Evolutionary conservation across 768 basidiomycete genomes (phyloP), one percentile per base, ranked within the genome.

Genomic region (Phylloporus rhodoxanthus): DNA sequence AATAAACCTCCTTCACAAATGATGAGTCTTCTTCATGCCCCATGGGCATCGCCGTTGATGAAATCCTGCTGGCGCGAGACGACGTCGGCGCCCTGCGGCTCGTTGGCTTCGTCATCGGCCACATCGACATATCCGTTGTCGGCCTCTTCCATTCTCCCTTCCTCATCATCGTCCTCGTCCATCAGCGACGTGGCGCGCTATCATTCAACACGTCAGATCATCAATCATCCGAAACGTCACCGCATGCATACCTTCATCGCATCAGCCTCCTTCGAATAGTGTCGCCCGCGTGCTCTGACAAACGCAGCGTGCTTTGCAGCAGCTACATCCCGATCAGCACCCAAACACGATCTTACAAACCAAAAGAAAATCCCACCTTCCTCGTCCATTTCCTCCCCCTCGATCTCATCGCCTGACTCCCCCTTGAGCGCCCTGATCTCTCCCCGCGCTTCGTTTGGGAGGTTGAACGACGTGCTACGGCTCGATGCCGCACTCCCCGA

Each of bases 231-330:
- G 0, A 14, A 33, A 14, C 34, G 5, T 8, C 5, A 33, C 41
- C 33, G 29, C 4, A 15, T 23, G 42, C 67, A 40, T 67, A 85
- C 89, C 81, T 91, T 91, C 91, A 93, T 91, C 15, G 89, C 91
- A 63, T 91, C 87, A 1, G 87, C 91, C 63, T 93, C 91, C 44
- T 92, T 91, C 5, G 89, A 91, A 58, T 92, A 92, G 61, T 92
- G 91, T 48, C 87, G 75, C 47, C 85, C 87, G 20, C 90, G 78
- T 20, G 88, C 89, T 56, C 80, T 79, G 28, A 91, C 74, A 59
- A 92, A 92, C 20, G 75, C 90, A 13, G 83, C 87, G 58, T 88
- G 90, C 69, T 89, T 91, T 32, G 78, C 84, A 41, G 82, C 83
- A 51, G 89, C 90, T 92, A 55, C 36, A 43, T 43, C 32, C 36